A percentile compares a stretch with the other conserved stretches of the same genome.
Conservation (phyloP, 208 protist genomes). For the Leishmania mexicana region DNA sequence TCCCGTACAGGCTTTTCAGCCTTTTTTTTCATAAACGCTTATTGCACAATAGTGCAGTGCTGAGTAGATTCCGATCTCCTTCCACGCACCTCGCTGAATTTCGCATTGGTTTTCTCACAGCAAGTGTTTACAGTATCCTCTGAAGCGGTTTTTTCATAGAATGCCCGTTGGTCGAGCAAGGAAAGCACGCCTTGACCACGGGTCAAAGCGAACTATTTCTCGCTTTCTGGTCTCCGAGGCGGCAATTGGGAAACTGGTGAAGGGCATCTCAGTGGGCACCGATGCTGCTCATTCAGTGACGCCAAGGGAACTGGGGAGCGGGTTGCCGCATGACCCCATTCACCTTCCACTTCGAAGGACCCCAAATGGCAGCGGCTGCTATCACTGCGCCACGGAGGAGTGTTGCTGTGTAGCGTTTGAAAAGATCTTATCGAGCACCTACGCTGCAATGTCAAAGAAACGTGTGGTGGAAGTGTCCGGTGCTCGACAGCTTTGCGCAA, state of each 20-base stretch:
- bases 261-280: slow-evolving; percentile 3
- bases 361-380: slow-evolving; percentile 67
- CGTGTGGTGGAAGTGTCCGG: slow-evolving; percentile 75
- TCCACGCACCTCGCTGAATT: too few species aligned
- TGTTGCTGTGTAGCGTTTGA: slow-evolving; percentile 66
- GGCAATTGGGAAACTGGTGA: slow-evolving; percentile 28
- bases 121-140: slow-evolving; percentile 6
- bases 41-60: background rate
- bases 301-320: slow-evolving; percentile 43
- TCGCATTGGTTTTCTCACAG: too few species aligned
- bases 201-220: slow-evolving; percentile 24
- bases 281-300: slow-evolving; percentile 18
- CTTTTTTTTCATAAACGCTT: background rate
- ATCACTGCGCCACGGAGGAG: slow-evolving; percentile 47
- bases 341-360: slow-evolving; percentile 45
- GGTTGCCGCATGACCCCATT: slow-evolving; percentile 56
- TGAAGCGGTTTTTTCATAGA: slow-evolving; percentile 8
- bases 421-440: slow-evolving; percentile 47
- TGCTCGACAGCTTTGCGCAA: slow-evolving; percentile 72
- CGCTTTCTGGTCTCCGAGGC: slow-evolving; percentile 47
- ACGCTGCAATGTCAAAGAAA: slow-evolving; percentile 52
- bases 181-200: slow-evolving; percentile 8
- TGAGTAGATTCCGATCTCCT: background rate
- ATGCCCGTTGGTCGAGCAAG: slow-evolving; percentile 26
- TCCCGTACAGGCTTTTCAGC: slow-evolving; percentile 49